Conservation (phyloP, 768 basidiomycete genomes). For the Pleurotus cornucopiae region DNA sequence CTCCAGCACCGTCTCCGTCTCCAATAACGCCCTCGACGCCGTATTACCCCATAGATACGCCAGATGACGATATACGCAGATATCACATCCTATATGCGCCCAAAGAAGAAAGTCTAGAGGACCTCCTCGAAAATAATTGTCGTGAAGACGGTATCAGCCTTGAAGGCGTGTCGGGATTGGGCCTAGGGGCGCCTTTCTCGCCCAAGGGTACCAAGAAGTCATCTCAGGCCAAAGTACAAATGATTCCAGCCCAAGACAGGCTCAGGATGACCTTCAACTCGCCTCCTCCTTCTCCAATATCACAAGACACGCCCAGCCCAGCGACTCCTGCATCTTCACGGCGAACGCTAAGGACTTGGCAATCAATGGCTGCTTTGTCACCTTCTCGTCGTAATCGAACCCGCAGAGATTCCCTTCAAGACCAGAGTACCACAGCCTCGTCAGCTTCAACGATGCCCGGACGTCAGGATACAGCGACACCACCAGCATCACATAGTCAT, state of each 20-base stretch:
- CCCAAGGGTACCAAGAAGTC: slow-evolving; percentile 6
- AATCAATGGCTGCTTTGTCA: slow-evolving; percentile 3
- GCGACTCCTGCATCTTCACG: neutral
- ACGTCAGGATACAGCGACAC: neutral
- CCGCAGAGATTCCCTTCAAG: neutral
- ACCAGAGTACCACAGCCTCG: neutral
- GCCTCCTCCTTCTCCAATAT: neutral
- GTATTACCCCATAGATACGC: slow-evolving; percentile 6
- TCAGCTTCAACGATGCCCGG: neutral
- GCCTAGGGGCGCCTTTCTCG: slow-evolving; percentile 3
- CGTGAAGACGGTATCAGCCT: neutral
- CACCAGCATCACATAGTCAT: neutral
- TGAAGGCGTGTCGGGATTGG: neutral
- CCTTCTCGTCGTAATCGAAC: neutral
- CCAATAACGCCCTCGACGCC: slow-evolving; percentile 8
- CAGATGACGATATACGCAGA: neutral
- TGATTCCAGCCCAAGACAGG: neutral
- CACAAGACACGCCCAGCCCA: neutral
- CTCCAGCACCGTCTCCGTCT: slow-evolving; percentile 16
- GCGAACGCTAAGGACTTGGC: slow-evolving; percentile 2
- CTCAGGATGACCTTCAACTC: neutral
- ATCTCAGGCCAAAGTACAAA: neutral
- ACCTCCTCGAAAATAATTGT: neutral
- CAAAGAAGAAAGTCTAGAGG: neutral
- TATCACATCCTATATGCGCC: neutral